phyloP scores from a whole-genome alignment of 2,329 filamentous ascomycete genomes.

The Incumbomyces delicatus region DNA sequence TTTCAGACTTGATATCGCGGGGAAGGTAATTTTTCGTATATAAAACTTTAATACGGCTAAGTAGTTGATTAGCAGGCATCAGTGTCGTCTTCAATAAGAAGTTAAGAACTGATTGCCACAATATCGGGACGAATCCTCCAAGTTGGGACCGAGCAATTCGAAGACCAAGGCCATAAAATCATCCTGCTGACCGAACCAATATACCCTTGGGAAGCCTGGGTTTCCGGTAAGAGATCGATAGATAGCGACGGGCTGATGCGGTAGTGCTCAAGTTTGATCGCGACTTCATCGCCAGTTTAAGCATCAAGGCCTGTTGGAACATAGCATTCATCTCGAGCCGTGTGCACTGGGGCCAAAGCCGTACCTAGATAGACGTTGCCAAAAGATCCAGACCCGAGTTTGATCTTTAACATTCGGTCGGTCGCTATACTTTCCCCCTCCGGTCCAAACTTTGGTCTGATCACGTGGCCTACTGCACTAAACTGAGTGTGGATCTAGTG shows the following conservation, averaged over 20 bases:
- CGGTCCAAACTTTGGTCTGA: not conserved
- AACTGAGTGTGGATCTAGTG: too few species aligned
- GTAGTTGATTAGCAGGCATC: slow-evolving; percentile 23
- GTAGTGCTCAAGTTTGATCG: slow-evolving; percentile 20
- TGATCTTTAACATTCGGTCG: too few species aligned
- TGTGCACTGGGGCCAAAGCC: too few species aligned
- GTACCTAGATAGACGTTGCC: not conserved
- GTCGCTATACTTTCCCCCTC: not conserved
- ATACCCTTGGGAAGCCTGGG: slow-evolving; percentile 13
- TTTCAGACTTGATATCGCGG: slow-evolving; percentile 25
- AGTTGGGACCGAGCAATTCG: slow-evolving; percentile 22
- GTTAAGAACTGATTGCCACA: slow-evolving; percentile 23
- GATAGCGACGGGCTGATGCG: slow-evolving; percentile 14
- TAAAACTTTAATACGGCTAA: slow-evolving; percentile 21
- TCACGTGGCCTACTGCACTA: too few species aligned
- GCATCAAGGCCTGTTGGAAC: slow-evolving; percentile 9
- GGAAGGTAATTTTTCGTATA: slow-evolving; percentile 20
- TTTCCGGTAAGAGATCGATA: slow-evolving; percentile 15
- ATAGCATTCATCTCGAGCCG: not conserved
- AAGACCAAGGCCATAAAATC: slow-evolving; percentile 16
- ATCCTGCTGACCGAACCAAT: slow-evolving; percentile 13
- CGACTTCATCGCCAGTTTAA: slow-evolving; percentile 16
- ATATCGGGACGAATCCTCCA: slow-evolving; percentile 24
- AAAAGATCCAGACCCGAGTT: not conserved
- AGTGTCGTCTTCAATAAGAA: slow-evolving; percentile 26